These are phyloP conservation scores for Cylindrodendrum hubeiense DNA, from an alignment of 2,329 filamentous ascomycete species.

Conservation along the genomic window DNA sequence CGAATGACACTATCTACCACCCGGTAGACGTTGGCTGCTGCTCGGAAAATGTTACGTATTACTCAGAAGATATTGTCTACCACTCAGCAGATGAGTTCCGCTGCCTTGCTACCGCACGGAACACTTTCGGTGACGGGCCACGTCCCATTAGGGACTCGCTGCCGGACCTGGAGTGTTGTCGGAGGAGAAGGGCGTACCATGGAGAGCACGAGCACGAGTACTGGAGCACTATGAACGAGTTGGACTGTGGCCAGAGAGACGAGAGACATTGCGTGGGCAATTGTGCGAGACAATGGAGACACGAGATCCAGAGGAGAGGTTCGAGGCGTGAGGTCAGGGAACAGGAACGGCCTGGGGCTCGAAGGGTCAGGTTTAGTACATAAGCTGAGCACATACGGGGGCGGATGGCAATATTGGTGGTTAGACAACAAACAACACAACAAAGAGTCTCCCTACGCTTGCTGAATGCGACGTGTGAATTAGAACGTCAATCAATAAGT, in stretches of 20 bases:
- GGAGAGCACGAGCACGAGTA: neutral
- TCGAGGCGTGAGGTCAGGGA: neutral
- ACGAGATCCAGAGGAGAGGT: neutral
- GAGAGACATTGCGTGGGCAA: neutral
- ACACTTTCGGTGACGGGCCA: neutral
- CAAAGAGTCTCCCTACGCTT: too few relatives aligned
- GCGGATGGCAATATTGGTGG: too few relatives aligned
- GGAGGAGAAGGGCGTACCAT: neutral
- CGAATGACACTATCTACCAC: neutral
- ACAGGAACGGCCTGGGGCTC: neutral
- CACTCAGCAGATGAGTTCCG: too few relatives aligned
- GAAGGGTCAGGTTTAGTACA: constrained; percentile 11
- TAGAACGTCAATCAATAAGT: too few relatives aligned
- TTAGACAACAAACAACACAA: neutral
- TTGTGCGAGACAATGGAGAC: neutral
- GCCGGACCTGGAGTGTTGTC: neutral
- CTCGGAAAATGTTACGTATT: neutral
- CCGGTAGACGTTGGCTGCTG: too few relatives aligned
- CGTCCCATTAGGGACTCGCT: neutral
- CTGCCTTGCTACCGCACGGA: neutral
- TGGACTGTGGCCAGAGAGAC: neutral
- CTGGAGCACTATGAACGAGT: neutral
- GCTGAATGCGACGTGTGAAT: too few relatives aligned
- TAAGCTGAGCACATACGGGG: neutral
- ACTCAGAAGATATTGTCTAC: too few relatives aligned